Evolutionary conservation across 2,329 filamentous ascomycete genomes (phyloP).

Genomic region (Botrytis medusae): DNA sequence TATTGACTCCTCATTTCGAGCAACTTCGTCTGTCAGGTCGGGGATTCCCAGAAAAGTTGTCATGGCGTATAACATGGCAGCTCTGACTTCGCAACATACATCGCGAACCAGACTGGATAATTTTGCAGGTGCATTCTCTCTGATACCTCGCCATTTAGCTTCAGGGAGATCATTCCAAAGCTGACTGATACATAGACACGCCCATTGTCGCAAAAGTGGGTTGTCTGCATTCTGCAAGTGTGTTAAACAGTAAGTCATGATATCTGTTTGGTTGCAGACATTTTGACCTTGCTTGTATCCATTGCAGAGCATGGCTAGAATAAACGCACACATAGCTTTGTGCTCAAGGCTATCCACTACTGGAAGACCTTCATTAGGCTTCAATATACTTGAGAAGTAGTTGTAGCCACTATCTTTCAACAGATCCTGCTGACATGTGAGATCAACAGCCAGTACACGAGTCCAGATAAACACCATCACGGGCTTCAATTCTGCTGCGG

Average conservation of each 20-base stretch:
- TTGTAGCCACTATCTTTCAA: slow-evolving; percentile 96
- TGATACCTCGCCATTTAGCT: slow-evolving; percentile 94
- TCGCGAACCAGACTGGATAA: slow-evolving; percentile 81
- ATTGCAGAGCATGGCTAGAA: slow-evolving; percentile 95
- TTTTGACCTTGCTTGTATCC: slow-evolving; percentile 88
- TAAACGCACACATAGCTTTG: slow-evolving; percentile 98
- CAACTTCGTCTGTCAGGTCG: slow-evolving; percentile 86
- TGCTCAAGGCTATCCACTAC: slow-evolving; percentile 90
- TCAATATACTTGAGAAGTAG: slow-evolving; percentile 93
- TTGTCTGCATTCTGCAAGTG: slow-evolving; percentile 87
- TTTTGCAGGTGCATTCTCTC: slow-evolving; percentile 75
- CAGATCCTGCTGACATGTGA: slow-evolving; percentile 88
- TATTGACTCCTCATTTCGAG: slow-evolving; percentile 85
- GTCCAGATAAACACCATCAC: slow-evolving; percentile 99
- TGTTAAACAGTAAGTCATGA: slow-evolving; percentile 82
- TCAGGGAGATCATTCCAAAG: slow-evolving; percentile 89
- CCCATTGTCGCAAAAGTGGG: slow-evolving; percentile 88
- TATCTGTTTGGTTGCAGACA: slow-evolving; percentile 85
- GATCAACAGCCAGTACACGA: slow-evolving; percentile 89
- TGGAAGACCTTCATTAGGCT: slow-evolving; percentile 77
- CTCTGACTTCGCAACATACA: slow-evolving; percentile 85
- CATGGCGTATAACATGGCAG: slow-evolving; percentile 89
- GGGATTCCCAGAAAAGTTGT: slow-evolving; percentile 93
- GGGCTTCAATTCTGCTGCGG: slow-evolving; percentile 89
- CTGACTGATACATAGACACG: slow-evolving; percentile 91